Conservation (phyloP, 2,329 filamentous ascomycete genomes). For the Chalaropsis thielavioides region DNA sequence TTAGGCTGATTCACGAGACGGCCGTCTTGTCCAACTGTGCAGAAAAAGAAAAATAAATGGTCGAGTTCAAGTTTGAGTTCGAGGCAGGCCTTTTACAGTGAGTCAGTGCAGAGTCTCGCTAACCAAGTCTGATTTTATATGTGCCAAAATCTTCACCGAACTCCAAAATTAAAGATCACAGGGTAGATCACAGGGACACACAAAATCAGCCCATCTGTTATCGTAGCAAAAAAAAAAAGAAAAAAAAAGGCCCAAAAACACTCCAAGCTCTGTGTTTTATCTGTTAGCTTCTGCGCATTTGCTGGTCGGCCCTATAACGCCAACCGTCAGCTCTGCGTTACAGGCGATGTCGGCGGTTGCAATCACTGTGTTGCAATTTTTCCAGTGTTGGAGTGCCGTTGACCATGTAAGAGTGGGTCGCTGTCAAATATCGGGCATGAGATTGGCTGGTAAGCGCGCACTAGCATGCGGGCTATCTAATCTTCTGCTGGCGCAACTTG, state of each 20-base stretch:
- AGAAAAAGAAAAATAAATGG: background rate
- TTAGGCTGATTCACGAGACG: too few species aligned
- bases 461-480: background rate
- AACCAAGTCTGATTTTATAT: constrained; percentile 3
- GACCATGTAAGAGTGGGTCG: background rate
- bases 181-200: constrained; percentile 24
- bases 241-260: background rate
- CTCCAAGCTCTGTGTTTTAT: background rate
- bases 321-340: background rate
- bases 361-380: background rate
- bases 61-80: too few species aligned
- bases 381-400: background rate
- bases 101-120: background rate
- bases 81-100: background rate
- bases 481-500: background rate
- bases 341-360: constrained; percentile 11
- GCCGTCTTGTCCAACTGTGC: too few species aligned
- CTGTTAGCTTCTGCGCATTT: background rate
- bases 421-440: constrained; percentile 12
- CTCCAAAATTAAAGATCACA: constrained; percentile 21
- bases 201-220: background rate
- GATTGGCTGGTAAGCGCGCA: constrained; percentile 5
- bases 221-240: background rate
- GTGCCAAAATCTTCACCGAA: background rate
- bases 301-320: background rate